These are phyloP conservation scores for Metschnikowia kofuensis DNA, from an alignment of 805 yeast species.

Conservation along the genomic window DNA sequence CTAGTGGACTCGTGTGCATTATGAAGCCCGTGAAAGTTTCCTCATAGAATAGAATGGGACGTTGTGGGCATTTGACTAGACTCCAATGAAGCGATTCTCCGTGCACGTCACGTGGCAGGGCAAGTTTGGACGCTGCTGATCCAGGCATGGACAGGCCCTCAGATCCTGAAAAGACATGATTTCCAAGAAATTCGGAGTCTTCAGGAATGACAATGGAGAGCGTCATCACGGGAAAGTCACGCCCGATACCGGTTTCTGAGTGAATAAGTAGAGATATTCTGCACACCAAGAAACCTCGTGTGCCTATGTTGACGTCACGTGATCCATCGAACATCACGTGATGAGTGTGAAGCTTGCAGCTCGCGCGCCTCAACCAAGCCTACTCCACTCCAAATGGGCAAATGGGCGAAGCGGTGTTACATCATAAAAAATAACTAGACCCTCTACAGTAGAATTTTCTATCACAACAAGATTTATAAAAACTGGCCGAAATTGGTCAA, in stretches of 20 bases:
- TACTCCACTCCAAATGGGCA: too few species aligned
- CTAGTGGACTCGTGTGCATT: slow-evolving; percentile 14
- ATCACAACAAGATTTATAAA: too few species aligned
- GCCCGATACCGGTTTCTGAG: not conserved
- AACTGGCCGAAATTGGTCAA: too few species aligned
- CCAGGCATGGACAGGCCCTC: not conserved
- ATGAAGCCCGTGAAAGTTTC: slow-evolving; percentile 30
- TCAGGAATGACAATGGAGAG: slow-evolving; percentile 14
- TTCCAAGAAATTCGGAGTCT: slow-evolving; percentile 1
- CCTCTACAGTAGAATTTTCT: too few species aligned
- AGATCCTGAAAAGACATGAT: not conserved
- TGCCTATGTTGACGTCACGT: slow-evolving; percentile 3
- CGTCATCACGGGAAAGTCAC: slow-evolving; percentile 1
- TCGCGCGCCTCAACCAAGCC: too few species aligned
- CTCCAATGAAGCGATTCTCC: slow-evolving; percentile 6
- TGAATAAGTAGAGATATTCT: not conserved
- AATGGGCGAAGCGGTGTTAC: too few species aligned
- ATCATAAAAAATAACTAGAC: too few species aligned
- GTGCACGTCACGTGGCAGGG: slow-evolving; percentile 4
- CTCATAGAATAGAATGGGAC: slow-evolving; percentile 27
- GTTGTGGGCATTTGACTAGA: not conserved
- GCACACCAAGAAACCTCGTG: not conserved
- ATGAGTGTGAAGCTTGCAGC: too few species aligned
- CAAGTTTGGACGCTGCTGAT: not conserved
- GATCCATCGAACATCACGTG: too few species aligned